Base-by-base conservation (phyloP, 768 basidiomycete genomes). In the Leccinum subtestaceum region DNA sequence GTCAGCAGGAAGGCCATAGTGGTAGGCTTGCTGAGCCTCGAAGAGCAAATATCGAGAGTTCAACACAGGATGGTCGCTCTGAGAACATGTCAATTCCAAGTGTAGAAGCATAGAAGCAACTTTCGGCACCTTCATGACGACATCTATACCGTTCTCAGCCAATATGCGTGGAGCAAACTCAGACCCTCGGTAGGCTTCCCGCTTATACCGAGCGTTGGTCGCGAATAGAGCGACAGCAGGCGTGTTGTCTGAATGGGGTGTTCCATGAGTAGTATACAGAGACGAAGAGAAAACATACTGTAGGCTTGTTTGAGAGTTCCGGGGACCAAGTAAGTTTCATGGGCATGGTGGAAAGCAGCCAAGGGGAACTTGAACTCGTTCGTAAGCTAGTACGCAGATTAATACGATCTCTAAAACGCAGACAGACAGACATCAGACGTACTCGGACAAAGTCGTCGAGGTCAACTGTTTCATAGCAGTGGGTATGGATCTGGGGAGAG, bases 321-420 rank as follows among this genome's bases (percentile, higher is more conserved):
- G 1, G 94, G 91, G 23, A 95, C 88, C n/a, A 97, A 81, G 74
- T 92, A 97, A 1, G 93, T 85, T 70, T 96, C 93, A 56, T 92
- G 87, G 8, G 93, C 95, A 67, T 92, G 89, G 66, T 95, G 92
- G 68, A 95, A 86, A 6, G 91, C 88, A 6, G 89, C 84, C 29
- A 95, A 79, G 2, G 85, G 81, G 68, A 93, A 94, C 65, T 92
- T 76, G 78, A 95, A 98, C 73, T 97, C 95, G 69, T 96, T 91
- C 36, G 91, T 86, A 52, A 97, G 79, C 84, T 94, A n/a, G 29
- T 8, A 48, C 29, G 40, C 7, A 36, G 53, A 51, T 60, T 56
- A 36, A 52, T n/a, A 60, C 32, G 43, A 51, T 54, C 25, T 57
- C n/a, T 12, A 38, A n/a, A 5, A 36, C 52, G 36, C 29, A 55